A percentile compares a stretch with the other conserved stretches of the same genome.
Conservation (phyloP, 2,329 filamentous ascomycete genomes). For the Chalaropsis ovoidea region DNA sequence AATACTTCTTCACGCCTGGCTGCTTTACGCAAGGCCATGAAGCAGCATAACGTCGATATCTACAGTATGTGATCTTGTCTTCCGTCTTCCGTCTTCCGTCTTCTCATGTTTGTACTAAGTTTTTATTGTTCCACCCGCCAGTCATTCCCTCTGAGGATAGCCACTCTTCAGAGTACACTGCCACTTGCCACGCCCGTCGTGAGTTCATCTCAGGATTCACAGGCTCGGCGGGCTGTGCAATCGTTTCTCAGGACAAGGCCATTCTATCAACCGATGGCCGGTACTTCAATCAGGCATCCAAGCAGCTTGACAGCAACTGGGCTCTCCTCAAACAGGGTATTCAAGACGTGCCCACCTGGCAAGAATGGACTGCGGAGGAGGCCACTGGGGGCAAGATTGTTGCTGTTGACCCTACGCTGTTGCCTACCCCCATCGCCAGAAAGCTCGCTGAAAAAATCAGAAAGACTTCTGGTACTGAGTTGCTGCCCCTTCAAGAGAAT, state of each 20-base stretch:
- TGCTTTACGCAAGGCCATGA: conserved; percentile 76
- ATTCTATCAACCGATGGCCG: conserved; percentile 88
- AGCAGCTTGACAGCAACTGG: conserved; percentile 90
- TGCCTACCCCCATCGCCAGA: conserved; percentile 53
- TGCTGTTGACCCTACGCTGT: conserved; percentile 79
- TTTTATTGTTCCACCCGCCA: conserved; percentile 35
- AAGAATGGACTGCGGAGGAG: conserved; percentile 87
- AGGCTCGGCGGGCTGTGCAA: conserved; percentile 85
- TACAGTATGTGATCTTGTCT: conserved; percentile 54
- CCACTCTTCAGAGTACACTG: conserved; percentile 96
- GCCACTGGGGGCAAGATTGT: conserved; percentile 78
- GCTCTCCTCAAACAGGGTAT: conserved; percentile 81
- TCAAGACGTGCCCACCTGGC: conserved; percentile 91
- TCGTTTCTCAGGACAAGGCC: conserved; percentile 77
- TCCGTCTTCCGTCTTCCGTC: conserved; percentile 28
- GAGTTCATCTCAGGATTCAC: conserved; percentile 90
- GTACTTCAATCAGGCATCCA: conserved; percentile 93
- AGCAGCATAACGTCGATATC: conserved; percentile 72
- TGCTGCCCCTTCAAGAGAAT: conserved; percentile 69
- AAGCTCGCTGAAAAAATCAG: conserved; percentile 79
- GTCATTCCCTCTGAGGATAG: conserved; percentile 95
- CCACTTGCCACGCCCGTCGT: conserved; percentile 83
- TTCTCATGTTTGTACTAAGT: conserved; percentile 26
- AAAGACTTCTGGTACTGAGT: conserved; percentile 68
- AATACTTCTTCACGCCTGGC: conserved; percentile 62